These are phyloP conservation scores for Penicillium samsonianum DNA, from an alignment of 495 filamentous ascomycete species.

Conservation along the genomic window DNA sequence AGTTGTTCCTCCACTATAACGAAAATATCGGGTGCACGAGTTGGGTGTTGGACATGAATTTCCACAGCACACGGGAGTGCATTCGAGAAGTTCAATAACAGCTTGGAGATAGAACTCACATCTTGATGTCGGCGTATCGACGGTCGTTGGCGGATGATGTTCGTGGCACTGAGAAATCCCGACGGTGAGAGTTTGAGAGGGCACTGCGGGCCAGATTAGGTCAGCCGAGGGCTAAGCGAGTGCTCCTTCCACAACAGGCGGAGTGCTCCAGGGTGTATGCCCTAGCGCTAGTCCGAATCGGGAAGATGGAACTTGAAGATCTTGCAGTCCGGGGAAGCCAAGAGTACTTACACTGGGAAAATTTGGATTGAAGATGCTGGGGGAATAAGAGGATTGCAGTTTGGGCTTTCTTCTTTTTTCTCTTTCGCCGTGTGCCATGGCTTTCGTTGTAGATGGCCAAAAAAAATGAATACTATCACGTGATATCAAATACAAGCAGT, in stretches of 20 bases:
- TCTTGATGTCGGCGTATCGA: slow-evolving; percentile 58
- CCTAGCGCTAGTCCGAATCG: slow-evolving; percentile 22
- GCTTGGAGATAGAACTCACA: slow-evolving; percentile 48
- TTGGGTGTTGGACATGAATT: slow-evolving; percentile 18
- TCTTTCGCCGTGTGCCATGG: neutral
- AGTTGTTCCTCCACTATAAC: slow-evolving; percentile 18
- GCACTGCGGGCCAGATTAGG: slow-evolving; percentile 44
- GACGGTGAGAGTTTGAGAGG: slow-evolving; percentile 47
- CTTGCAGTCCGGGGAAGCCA: slow-evolving; percentile 13
- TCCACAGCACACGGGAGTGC: slow-evolving; percentile 19
- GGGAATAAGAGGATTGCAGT: neutral
- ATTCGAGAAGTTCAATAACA: slow-evolving; percentile 13
- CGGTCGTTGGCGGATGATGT: slow-evolving; percentile 56
- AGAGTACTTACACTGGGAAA: neutral
- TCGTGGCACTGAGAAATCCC: slow-evolving; percentile 53
- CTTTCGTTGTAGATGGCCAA: neutral
- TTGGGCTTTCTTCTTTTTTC: neutral
- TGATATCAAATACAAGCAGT: neutral
- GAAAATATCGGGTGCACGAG: slow-evolving; percentile 18
- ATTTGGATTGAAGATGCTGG: neutral
- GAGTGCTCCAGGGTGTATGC: slow-evolving; percentile 12
- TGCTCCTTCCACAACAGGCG: slow-evolving; percentile 27
- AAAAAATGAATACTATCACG: slow-evolving; percentile 1
- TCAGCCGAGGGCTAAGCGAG: slow-evolving; percentile 52
- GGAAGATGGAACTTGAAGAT: slow-evolving; percentile 13